phyloP scores from a whole-genome alignment of 169 alveolate species.

The Cryptosporidium ryanae region DNA sequence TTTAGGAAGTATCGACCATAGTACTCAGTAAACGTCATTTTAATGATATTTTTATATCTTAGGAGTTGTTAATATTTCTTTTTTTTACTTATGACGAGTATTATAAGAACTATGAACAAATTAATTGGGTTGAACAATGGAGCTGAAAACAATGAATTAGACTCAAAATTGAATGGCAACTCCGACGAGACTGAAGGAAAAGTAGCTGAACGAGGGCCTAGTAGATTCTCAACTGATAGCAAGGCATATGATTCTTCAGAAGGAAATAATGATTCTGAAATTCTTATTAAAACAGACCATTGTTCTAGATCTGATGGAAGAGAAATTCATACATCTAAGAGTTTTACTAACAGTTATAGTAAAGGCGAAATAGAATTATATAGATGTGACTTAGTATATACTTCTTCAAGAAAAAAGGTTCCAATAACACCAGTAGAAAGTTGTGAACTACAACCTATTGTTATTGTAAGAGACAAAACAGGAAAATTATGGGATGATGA shows the following conservation, averaged over 20 bases:
- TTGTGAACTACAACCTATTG: constrained; percentile 84
- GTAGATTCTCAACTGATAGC: neutral
- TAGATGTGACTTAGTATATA: constrained; percentile 80
- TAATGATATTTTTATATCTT: neutral
- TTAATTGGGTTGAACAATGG: neutral
- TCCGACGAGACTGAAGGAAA: neutral
- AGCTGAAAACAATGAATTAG: constrained; percentile 7
- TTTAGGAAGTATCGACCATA: too few species aligned
- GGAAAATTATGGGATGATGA: constrained; percentile 81
- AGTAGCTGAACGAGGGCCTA: constrained; percentile 4
- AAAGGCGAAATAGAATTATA: constrained; percentile 44
- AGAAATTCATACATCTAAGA: neutral
- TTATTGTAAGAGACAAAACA: constrained; percentile 78
- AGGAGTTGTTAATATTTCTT: neutral
- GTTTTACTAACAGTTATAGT: neutral
- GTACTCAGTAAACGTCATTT: too few species aligned
- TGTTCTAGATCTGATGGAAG: neutral
- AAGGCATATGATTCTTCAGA: neutral
- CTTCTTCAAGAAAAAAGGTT: constrained; percentile 77
- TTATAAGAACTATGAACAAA: constrained; percentile 33
- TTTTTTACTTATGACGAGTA: neutral
- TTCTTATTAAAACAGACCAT: too few species aligned
- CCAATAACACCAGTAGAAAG: constrained; percentile 84
- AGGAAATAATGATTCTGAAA: constrained; percentile 17
- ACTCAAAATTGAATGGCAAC: constrained; percentile 15